Evolutionary conservation across 768 basidiomycete species (phyloP).

Genomic region (Boletellus ananiceps): DNA sequence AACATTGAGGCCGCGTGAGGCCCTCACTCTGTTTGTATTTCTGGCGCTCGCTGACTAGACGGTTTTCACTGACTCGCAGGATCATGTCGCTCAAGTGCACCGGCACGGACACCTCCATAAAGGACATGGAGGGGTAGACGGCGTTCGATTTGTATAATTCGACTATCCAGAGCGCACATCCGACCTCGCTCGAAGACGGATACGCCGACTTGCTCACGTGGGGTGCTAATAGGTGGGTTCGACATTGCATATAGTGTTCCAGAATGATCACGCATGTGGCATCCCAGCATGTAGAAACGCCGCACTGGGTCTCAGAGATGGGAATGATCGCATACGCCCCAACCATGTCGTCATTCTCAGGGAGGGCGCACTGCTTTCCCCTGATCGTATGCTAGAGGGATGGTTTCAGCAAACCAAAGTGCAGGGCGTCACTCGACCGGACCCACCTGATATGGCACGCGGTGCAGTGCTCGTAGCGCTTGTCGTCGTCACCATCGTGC

Average conservation of each 20-base stretch:
- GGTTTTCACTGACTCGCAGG: slow-evolving; percentile 33
- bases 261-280: not conserved
- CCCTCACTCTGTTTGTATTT: no score
- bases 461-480: slow-evolving; percentile 16
- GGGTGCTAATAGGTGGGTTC: slow-evolving; percentile 72
- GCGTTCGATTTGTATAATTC: slow-evolving; percentile 93
- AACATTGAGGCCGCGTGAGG: slow-evolving; percentile 67
- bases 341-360: slow-evolving; percentile 60
- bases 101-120: slow-evolving; percentile 67
- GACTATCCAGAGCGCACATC: slow-evolving; percentile 72
- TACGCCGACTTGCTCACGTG: slow-evolving; percentile 73
- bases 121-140: slow-evolving; percentile 86
- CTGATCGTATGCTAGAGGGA: slow-evolving; percentile 30
- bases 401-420: slow-evolving; percentile 63
- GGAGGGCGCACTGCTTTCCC: slow-evolving; percentile 12
- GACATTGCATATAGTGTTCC: not conserved
- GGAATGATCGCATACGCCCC: slow-evolving; percentile 70
- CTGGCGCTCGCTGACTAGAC: no score
- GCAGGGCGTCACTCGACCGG: slow-evolving; percentile 43
- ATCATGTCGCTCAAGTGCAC: slow-evolving; percentile 68
- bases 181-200: slow-evolving; percentile 34
- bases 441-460: slow-evolving; percentile 6
- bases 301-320: slow-evolving; percentile 79
- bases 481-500: slow-evolving; percentile 17
- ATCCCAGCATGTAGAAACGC: slow-evolving; percentile 58